Evolutionary conservation across 2,329 filamentous ascomycete genomes (phyloP).

Genomic region (Cordyceps tenuipes): DNA sequence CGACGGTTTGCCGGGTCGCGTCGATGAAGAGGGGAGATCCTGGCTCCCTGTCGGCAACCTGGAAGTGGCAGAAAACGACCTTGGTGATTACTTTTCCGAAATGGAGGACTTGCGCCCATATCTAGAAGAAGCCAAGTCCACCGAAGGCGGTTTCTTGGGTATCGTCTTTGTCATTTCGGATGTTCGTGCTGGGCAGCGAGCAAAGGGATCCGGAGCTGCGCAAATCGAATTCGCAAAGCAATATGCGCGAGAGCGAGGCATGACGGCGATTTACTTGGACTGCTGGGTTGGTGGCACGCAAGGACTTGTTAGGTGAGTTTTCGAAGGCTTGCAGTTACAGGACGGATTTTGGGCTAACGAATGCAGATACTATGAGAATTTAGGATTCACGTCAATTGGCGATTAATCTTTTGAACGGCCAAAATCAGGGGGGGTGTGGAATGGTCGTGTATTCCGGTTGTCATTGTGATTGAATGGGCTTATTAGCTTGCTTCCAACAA

Average conservation of each 20-base stretch:
- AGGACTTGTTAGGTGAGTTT: conserved; percentile 1
- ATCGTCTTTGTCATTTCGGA: not conserved
- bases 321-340: not conserved
- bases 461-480: not conserved
- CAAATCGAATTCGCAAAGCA: not conserved
- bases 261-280: conserved; percentile 2
- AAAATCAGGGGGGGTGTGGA: not conserved
- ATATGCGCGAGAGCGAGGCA: not conserved
- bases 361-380: not conserved
- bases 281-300: not conserved
- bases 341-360: not conserved
- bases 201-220: not conserved
- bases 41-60: conserved; percentile 1
- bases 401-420: not conserved
- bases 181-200: not conserved
- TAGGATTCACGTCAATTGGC: not conserved
- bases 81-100: not conserved
- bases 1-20: not conserved
- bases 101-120: not conserved
- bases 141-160: not conserved
- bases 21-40: not conserved
- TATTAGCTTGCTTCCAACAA: too few relatives aligned
- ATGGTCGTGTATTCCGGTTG: not conserved
- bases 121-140: not conserved
- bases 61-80: not conserved